Percentiles rank a stretch among this genome's conserved stretches.
These are phyloP conservation scores for Hapsidospora chrysogenum DNA, from an alignment of 495 filamentous ascomycete species.

Conservation along the genomic window DNA sequence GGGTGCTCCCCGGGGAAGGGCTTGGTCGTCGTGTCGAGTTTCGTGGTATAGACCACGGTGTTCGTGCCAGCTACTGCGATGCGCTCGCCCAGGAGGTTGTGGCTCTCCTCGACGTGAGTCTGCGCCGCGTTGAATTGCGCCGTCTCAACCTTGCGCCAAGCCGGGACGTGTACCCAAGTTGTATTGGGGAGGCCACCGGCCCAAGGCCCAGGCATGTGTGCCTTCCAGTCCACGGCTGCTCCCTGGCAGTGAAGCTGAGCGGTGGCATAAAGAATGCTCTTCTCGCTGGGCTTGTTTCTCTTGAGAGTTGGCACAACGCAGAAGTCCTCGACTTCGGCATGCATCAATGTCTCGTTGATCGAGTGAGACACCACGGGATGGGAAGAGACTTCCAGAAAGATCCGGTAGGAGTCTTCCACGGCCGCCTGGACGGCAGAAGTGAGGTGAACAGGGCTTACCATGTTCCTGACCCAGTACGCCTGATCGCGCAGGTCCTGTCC, in stretches of 20 bases:
- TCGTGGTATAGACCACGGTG: constrained; percentile 4
- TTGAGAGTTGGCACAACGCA: not conserved
- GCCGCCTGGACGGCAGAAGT: constrained; percentile 18
- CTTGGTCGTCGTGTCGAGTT: constrained; percentile 15
- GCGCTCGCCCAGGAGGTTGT: not conserved
- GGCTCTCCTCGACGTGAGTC: not conserved
- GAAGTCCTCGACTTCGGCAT: not conserved
- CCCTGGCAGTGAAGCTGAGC: not conserved
- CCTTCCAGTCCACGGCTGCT: not conserved
- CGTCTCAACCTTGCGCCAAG: not conserved
- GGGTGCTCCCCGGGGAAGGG: constrained; percentile 21
- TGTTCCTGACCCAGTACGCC: constrained; percentile 12
- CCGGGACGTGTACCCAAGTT: not conserved
- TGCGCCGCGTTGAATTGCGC: not conserved
- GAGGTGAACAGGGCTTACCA: constrained; percentile 13
- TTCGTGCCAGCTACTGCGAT: not conserved
- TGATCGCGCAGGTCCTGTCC: constrained; percentile 5
- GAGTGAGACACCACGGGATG: constrained; percentile 15
- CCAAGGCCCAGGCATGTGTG: not conserved
- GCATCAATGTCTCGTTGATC: constrained; percentile 11
- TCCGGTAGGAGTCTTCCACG: constrained; percentile 14
- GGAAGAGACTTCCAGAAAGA: constrained; percentile 17
- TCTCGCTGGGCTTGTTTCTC: not conserved
- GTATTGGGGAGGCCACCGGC: not conserved
- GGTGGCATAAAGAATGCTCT: not conserved